Evolutionary conservation across 2,329 filamentous ascomycete genomes (phyloP), one percentile per base, ranked within the genome.

Genomic region (Cadophora luteo-olivacea): DNA sequence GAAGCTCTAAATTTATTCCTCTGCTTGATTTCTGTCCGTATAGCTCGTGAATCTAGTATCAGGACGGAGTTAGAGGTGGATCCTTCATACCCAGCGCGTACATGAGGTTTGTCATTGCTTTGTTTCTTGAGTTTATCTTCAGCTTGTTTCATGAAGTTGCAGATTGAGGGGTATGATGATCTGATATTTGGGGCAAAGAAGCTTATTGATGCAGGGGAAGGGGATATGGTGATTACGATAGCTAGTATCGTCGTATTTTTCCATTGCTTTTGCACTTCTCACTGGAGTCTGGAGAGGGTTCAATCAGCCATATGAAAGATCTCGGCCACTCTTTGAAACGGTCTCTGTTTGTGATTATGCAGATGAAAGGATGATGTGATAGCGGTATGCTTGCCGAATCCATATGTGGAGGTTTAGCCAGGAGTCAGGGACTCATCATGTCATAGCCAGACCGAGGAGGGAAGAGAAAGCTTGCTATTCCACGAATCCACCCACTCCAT

Each of bases 31-130:
- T 8, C 9, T 25, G 33, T 45, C n/a, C 4, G 33, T 25, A 5
- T 45, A 16, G 36, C n/a, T 45, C 19, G 33, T 41, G 6, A 11
- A 5, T 14, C 16, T 38, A 24, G 29, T 9, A 9, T 38, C 8
- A 45, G 57, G 38, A n/a, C 7, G 38, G 14, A 1, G 41, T 25
- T 38, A 11, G 38, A 49, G 24, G 25, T 33, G 24, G 60, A 49
- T 51, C 7, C 24, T 33, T 51, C 19, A 19, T 51, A 3, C 25
- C 22, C 41, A 49, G 60, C 60, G 60, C 60, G 22, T 62, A 62
- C 12, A 49, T 9, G 12, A 33, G 24, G 24, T 49, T 14, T 62
- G 16, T 62, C 25, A 62, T 62, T 62, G 60, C 60, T 62, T n/a
- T 45, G 36, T 14, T 45, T n/a, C 38, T 25, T 3, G n/a, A 8